Conservation (phyloP, 768 basidiomycete genomes). For the Polyporus arcularius region DNA sequence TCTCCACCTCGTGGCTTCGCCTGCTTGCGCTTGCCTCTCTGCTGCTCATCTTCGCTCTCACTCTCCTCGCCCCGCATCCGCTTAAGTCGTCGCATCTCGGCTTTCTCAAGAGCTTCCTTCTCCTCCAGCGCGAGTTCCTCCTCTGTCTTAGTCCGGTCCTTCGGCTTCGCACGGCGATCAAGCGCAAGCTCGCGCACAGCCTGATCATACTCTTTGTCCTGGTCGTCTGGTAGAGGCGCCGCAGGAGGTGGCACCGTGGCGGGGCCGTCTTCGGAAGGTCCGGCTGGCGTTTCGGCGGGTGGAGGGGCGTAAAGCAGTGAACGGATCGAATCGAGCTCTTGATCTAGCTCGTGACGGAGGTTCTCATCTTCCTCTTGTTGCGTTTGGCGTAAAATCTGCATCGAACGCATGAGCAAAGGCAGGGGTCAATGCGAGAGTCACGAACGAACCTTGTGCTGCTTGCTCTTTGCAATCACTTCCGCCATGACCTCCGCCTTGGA, state of each 20-base stretch:
- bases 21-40: conserved; percentile 47
- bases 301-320: conserved; percentile 62
- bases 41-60: conserved; percentile 62
- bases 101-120: conserved; percentile 83
- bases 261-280: background rate
- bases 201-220: conserved; percentile 83
- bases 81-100: conserved; percentile 72
- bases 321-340: conserved; percentile 81
- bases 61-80: conserved; percentile 83
- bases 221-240: conserved; percentile 23
- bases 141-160: conserved; percentile 94
- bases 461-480: conserved; percentile 97
- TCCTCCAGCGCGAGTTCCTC: conserved; percentile 90
- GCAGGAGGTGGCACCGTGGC: background rate
- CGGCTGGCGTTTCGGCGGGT: conserved; percentile 36
- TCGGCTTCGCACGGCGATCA: conserved; percentile 91
- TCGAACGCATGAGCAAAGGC: background rate
- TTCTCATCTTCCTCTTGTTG: conserved; percentile 85
- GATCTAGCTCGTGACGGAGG: conserved; percentile 84
- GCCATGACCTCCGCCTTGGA: conserved; percentile 96
- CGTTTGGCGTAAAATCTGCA: conserved; percentile 82
- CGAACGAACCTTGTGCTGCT: conserved; percentile 80
- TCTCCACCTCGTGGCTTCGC: conserved; percentile 68
- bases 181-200: conserved; percentile 91
- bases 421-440: background rate